These are phyloP conservation scores for Suillus paluster DNA, from an alignment of 768 basidiomycete genomes.

Conservation along the genomic window DNA sequence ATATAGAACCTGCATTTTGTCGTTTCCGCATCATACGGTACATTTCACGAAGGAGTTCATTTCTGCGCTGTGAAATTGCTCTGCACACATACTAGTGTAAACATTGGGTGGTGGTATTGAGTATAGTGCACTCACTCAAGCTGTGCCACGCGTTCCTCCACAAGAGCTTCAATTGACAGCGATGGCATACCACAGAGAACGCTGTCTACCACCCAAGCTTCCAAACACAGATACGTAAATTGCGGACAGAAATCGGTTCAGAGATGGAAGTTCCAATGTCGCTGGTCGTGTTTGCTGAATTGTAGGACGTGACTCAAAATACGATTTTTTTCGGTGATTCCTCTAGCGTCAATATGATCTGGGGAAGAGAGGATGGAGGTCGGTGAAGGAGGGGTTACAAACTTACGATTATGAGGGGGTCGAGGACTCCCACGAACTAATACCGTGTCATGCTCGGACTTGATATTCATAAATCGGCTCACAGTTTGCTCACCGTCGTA, in stretches of 20 bases:
- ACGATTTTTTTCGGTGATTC: neutral
- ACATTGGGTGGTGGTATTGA: neutral
- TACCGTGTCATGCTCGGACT: conserved; percentile 3
- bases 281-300: neutral
- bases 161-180: conserved; percentile 38
- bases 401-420: neutral
- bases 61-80: conserved; percentile 64
- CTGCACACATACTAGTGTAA: conserved; percentile 38
- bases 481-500: conserved; percentile 4
- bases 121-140: conserved; percentile 32
- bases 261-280: neutral
- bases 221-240: conserved; percentile 7
- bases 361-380: neutral
- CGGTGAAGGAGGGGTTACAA: neutral
- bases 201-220: neutral
- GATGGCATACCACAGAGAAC: conserved; percentile 25
- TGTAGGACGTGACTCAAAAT: neutral
- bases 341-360: conserved; percentile 3
- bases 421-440: conserved; percentile 1
- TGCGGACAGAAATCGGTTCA: neutral
- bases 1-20: conserved; percentile 46
- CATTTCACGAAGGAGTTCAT: conserved; percentile 75
- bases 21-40: conserved; percentile 64
- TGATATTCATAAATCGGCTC: neutral
- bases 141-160: conserved; percentile 39